Evolutionary conservation across 305 asterid species (phyloP).

Genomic region (Petunia hybrid): DNA sequence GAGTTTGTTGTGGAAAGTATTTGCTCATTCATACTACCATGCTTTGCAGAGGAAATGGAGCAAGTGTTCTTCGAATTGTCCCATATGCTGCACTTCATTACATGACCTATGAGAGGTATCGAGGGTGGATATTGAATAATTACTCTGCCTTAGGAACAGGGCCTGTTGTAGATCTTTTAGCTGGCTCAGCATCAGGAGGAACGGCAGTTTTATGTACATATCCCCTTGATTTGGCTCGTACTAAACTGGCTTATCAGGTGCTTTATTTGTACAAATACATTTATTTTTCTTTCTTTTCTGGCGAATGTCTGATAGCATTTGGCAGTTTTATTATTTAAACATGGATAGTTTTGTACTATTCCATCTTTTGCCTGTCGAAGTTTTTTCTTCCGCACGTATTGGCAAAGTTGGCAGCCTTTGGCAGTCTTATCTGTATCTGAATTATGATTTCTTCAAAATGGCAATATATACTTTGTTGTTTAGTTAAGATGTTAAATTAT

Average conservation of each 20-base stretch:
- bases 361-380: background rate
- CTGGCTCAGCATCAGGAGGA: constrained; percentile 98
- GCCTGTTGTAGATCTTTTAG: constrained; percentile 93
- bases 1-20: constrained; percentile 17
- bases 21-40: constrained; percentile 21
- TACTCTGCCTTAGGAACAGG: constrained; percentile 81
- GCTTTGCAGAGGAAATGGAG: constrained; percentile 90
- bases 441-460: background rate
- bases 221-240: constrained; percentile 97
- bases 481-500: background rate
- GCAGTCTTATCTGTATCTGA: background rate
- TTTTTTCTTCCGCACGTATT: background rate
- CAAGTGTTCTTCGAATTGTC: constrained; percentile 92
- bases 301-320: background rate
- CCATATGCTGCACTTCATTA: constrained; percentile 97
- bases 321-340: background rate
- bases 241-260: constrained; percentile 98
- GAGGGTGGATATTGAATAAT: constrained; percentile 77
- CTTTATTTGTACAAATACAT: constrained; percentile 3
- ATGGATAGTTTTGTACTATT: background rate
- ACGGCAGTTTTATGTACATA: constrained; percentile 98
- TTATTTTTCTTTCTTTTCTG: background rate
- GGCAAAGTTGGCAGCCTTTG: background rate
- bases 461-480: background rate
- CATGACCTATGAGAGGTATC: constrained; percentile 94